Conservation (phyloP, 352 stramenopile species). For the Pythium phragmiticola region DNA sequence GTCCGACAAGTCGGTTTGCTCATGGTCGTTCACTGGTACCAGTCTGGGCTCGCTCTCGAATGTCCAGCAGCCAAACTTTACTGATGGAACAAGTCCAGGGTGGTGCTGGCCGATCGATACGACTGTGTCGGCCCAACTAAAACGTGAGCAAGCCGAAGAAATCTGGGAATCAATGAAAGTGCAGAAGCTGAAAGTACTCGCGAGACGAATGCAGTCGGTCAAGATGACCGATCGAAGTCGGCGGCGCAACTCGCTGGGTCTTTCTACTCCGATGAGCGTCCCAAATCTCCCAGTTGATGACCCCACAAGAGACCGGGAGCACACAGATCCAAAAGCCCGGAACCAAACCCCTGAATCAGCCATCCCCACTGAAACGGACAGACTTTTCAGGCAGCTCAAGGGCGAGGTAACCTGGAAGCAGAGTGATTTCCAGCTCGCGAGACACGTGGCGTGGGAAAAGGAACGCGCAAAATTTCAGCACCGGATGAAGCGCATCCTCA, state of each 20-base stretch:
- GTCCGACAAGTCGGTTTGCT: slow-evolving; percentile 54
- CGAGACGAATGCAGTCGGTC: slow-evolving; percentile 27
- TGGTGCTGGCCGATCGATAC: slow-evolving; percentile 63
- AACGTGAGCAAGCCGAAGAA: slow-evolving; percentile 46
- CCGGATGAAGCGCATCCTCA: slow-evolving; percentile 71
- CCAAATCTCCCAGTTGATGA: background rate
- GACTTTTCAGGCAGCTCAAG: slow-evolving; percentile 69
- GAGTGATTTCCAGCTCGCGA: slow-evolving; percentile 65
- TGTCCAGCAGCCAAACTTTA: background rate
- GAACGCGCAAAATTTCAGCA: slow-evolving; percentile 68
- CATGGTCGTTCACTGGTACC: slow-evolving; percentile 56
- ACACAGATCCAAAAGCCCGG: background rate
- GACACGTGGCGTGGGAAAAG: slow-evolving; percentile 60
- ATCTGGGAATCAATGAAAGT: slow-evolving; percentile 64
- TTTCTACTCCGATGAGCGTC: background rate
- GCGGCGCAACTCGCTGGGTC: slow-evolving; percentile 17
- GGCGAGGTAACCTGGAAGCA: slow-evolving; percentile 73
- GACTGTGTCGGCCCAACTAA: slow-evolving; percentile 31
- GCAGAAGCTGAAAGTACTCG: slow-evolving; percentile 38
- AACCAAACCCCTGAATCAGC: background rate
- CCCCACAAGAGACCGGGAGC: background rate
- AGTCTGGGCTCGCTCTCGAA: slow-evolving; percentile 37
- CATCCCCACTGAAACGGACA: slow-evolving; percentile 25
- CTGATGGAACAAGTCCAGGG: background rate
- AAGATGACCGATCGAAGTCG: slow-evolving; percentile 15